Conservation (phyloP, 495 filamentous ascomycete genomes). For the Penicillium cataractarum region DNA sequence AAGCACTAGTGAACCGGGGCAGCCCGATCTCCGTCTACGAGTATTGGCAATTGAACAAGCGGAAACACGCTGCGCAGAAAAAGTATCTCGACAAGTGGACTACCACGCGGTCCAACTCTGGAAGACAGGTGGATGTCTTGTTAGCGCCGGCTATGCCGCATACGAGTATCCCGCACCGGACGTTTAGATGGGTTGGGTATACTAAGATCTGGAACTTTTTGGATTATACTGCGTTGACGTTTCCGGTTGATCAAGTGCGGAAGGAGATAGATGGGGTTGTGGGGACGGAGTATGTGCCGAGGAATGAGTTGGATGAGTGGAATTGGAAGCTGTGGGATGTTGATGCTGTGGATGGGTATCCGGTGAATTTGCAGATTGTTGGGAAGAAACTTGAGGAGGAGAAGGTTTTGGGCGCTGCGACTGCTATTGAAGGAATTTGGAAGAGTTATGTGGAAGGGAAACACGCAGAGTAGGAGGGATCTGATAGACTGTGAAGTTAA, state of each 20-base stretch:
- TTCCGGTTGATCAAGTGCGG: conserved; percentile 58
- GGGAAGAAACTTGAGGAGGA: conserved; percentile 59
- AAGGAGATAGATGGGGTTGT: conserved; percentile 50
- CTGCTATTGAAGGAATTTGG: conserved; percentile 45
- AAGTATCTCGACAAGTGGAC: conserved; percentile 61
- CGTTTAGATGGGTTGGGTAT: conserved; percentile 58
- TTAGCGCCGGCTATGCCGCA: conserved; percentile 57
- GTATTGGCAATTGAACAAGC: conserved; percentile 60
- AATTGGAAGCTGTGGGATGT: conserved; percentile 54
- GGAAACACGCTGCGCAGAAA: conserved; percentile 55
- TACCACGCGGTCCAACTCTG: conserved; percentile 45
- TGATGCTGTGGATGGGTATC: conserved; percentile 44
- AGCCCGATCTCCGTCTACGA: conserved; percentile 56
- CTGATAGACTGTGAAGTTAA: neutral
- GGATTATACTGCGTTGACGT: conserved; percentile 61
- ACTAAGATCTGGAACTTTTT: conserved; percentile 72
- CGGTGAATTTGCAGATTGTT: conserved; percentile 56
- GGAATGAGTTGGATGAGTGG: conserved; percentile 55
- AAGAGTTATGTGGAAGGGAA: conserved; percentile 15
- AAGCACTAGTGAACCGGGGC: conserved; percentile 48
- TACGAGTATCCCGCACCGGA: conserved; percentile 50
- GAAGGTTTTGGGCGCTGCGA: conserved; percentile 51
- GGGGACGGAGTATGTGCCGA: conserved; percentile 47
- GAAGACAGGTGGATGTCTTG: conserved; percentile 62
- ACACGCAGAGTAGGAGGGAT: no score